phyloP scores from a whole-genome alignment of 352 stramenopile genomes.

The Globisporangium viniferum region DNA sequence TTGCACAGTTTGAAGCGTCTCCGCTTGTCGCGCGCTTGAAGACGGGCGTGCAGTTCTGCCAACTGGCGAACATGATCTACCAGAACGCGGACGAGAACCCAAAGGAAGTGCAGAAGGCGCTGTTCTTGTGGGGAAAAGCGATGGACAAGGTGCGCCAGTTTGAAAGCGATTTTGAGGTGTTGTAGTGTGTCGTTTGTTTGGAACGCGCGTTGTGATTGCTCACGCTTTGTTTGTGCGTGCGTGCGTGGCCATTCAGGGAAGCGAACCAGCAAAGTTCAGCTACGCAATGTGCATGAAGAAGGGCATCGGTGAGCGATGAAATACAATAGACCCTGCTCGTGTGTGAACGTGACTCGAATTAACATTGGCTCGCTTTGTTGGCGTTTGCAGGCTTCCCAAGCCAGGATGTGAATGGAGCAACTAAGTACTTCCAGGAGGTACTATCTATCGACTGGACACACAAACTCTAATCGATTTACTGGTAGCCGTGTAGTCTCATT shows the following conservation, averaged over 20 bases:
- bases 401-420: slow-evolving; percentile 46
- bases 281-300: slow-evolving; percentile 83
- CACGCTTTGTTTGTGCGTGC: neutral
- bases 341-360: too few relatives aligned
- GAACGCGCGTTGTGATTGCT: neutral
- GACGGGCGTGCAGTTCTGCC: slow-evolving; percentile 61
- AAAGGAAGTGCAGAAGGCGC: slow-evolving; percentile 65
- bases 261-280: slow-evolving; percentile 81
- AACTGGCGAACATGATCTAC: slow-evolving; percentile 84
- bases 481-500: neutral
- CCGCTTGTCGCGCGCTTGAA: slow-evolving; percentile 51
- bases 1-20: slow-evolving; percentile 58
- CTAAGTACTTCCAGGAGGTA: slow-evolving; percentile 78
- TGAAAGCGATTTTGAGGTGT: neutral
- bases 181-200: neutral
- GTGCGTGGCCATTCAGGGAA: slow-evolving; percentile 36
- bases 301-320: slow-evolving; percentile 27
- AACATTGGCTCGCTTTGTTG: neutral
- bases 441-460: too few relatives aligned
- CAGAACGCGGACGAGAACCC: slow-evolving; percentile 61
- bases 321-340: too few relatives aligned
- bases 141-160: slow-evolving; percentile 56
- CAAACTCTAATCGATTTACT: neutral
- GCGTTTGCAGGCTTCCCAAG: slow-evolving; percentile 42
- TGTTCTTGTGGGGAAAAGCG: slow-evolving; percentile 76